phyloP scores from a whole-genome alignment of 805 yeast genomes.

The Pichia phayaonensis region DNA sequence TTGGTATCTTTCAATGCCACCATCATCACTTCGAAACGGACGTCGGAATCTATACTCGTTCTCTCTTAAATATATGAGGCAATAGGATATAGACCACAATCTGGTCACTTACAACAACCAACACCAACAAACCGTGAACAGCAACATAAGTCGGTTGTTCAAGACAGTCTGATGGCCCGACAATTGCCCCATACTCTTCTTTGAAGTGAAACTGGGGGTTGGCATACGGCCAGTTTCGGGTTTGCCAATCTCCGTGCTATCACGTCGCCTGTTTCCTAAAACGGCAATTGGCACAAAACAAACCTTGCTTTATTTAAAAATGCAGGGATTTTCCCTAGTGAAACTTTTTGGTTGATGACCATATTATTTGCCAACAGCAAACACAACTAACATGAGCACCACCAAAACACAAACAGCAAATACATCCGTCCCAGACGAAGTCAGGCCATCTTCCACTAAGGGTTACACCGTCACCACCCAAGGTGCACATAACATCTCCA shows the following conservation, averaged over 20 bases:
- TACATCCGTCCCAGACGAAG: slow-evolving; percentile 17
- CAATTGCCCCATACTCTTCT: no score
- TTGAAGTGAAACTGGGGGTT: no score
- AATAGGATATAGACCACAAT: no score
- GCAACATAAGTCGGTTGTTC: no score
- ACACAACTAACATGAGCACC: background rate
- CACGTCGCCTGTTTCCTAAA: background rate
- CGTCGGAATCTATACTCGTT: no score
- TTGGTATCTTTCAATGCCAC: no score
- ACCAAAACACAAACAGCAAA: slow-evolving; percentile 3
- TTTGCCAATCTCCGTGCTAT: background rate
- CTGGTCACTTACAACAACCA: no score
- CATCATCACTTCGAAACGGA: no score
- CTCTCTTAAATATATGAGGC: no score
- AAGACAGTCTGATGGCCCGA: no score
- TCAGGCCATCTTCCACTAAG: slow-evolving; percentile 30
- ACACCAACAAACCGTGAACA: no score
- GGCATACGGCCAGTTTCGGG: background rate
- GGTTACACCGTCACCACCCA: slow-evolving; percentile 36
- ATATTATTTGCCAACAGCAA: background rate
- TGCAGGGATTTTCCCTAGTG: background rate
- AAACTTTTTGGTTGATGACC: background rate
- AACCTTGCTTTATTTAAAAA: no score
- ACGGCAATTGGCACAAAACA: background rate
- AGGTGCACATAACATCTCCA: slow-evolving; percentile 56